Base-by-base conservation (phyloP, 768 basidiomycete species). In the Suillus plorans region DNA sequence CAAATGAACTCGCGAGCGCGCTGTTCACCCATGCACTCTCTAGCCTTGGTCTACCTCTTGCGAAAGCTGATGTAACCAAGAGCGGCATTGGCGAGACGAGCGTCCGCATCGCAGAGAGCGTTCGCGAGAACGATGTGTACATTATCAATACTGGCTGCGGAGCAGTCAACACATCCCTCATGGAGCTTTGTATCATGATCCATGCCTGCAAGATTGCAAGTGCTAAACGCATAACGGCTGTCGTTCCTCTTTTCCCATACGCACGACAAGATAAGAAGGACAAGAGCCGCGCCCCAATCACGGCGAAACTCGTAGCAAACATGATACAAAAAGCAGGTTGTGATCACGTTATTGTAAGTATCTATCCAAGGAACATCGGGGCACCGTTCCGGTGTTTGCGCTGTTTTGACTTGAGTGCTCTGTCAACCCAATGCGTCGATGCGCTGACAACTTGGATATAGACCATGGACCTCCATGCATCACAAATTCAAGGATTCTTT, bases 201-300 rank as follows among this genome's bases (percentile, higher is more conserved):
- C 96, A 98, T 75, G 96, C 97, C 12, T 97, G 97, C 88, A 97
- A 96, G 81, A 99, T 98, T 72, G 97, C 97, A n/a, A 97, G 94
- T 69, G 96, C 97, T 56, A 93, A 92, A 78, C 84, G 97, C 66
- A 99, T 99, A 74, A 99, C 97, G 7, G 97, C 97, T n/a, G 95
- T 99, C 67, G 86, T 98, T 64, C 97, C 97, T 49, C 86, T 97
- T 42, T 99, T 95, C 79, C 97, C 97, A 1, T 99, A 99, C 77
- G 89, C 97, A 10, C 84, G 97, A 64, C 97, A 99, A 78, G 97
- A 99, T 82, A 98, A 98, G 78, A 99, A 99, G 79, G 97, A 99
- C 85, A 98, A 99, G 81, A 97, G 95, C 71, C 85, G 97, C 67
- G 97, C 96, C 8, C 97, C 97, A 60, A 98, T 99, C 72, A 95